Percentiles rank a stretch among this genome's conserved stretches.
These are phyloP conservation scores for Eimeria praecox DNA, from an alignment of 169 alveolate species.

Conservation along the genomic window DNA sequence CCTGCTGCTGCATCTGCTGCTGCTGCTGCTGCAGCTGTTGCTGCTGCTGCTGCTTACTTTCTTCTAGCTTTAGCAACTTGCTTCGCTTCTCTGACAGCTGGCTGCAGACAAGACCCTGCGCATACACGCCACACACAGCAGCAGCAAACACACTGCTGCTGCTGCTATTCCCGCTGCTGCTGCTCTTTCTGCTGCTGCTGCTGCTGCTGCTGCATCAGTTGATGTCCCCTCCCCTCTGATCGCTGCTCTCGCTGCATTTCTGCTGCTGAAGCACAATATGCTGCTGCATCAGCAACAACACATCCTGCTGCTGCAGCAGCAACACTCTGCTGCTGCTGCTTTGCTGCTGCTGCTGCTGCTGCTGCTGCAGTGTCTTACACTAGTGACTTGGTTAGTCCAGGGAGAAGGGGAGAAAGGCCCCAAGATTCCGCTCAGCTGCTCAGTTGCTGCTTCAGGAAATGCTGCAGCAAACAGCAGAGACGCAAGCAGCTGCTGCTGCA, in stretches of 20 bases:
- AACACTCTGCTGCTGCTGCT: not conserved
- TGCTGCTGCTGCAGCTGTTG: conserved; percentile 7
- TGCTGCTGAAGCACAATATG: not conserved
- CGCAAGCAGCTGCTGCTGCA: not conserved
- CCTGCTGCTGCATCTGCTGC: conserved; percentile 4
- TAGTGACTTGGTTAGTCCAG: not conserved
- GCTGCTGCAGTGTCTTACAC: conserved; percentile 4
- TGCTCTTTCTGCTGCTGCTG: not conserved
- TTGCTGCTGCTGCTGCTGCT: not conserved
- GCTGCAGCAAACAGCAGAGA: not conserved
- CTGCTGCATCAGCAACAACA: not conserved
- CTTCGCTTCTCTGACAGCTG: conserved; percentile 37
- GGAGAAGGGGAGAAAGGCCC: not conserved
- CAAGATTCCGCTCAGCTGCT: not conserved
- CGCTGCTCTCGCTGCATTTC: not conserved
- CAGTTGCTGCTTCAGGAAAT: not conserved
- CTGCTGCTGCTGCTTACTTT: conserved; percentile 16
- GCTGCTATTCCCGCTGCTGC: not conserved
- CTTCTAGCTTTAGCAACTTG: conserved; percentile 49
- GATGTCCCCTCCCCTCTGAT: not conserved
- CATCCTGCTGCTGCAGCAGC: not conserved
- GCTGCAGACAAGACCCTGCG: conserved; percentile 39
- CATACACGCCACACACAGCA: conserved; percentile 6
- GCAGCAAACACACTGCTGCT: not conserved
- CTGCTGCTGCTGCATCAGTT: conserved; percentile 3